These are phyloP conservation scores for Stephania yunnanensis DNA, from an alignment of 164 flowering plant genomes.

Conservation along the genomic window DNA sequence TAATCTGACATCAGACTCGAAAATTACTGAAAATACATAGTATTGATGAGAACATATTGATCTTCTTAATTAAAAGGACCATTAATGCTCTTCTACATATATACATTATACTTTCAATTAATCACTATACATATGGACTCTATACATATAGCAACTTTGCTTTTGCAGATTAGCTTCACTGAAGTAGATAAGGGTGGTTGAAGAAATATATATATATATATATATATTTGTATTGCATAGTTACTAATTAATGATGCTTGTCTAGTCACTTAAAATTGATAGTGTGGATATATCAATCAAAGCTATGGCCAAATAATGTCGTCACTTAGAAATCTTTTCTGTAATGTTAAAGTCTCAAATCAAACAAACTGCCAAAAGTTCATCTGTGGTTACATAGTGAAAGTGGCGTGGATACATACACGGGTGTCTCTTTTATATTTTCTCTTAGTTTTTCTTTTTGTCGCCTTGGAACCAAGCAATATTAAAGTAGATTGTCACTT, in stretches of 20 bases:
- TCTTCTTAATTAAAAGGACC: neutral
- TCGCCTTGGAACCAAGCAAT: neutral
- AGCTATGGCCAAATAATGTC: neutral
- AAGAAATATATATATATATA: neutral
- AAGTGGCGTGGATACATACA: neutral
- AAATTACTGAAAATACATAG: neutral
- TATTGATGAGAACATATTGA: neutral
- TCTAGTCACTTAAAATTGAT: neutral
- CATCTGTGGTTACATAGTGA: neutral
- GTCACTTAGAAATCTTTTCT: neutral
- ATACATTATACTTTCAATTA: neutral
- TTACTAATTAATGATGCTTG: neutral
- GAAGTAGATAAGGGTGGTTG: neutral
- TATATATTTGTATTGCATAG: neutral
- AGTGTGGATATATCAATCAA: neutral
- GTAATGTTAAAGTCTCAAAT: neutral
- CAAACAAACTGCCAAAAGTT: neutral
- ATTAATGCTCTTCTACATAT: neutral
- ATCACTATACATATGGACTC: neutral
- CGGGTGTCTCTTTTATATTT: neutral
- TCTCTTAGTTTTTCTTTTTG: neutral
- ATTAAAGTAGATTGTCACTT: constrained; percentile 2
- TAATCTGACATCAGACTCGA: neutral
- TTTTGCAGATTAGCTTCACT: neutral
- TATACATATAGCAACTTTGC: neutral